Evolutionary conservation across 805 yeast genomes (phyloP).

Genomic region (Priceomyces castillae): DNA sequence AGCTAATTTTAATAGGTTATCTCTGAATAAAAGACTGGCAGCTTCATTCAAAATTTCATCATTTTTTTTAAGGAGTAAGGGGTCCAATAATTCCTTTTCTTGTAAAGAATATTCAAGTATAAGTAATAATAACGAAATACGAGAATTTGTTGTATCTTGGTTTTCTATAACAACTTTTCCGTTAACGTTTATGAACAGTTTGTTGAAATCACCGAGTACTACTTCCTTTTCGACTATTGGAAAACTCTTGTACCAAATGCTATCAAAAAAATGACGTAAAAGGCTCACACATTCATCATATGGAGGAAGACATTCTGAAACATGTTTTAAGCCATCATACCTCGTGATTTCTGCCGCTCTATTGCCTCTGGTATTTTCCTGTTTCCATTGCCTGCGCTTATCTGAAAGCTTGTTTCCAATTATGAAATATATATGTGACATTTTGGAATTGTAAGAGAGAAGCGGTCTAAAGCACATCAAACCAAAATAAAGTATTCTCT

Average conservation of each 20-base stretch:
- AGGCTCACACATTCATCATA: background rate
- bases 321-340: background rate
- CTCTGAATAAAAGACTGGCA: constrained; percentile 1
- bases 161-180: background rate
- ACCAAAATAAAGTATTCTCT: constrained; percentile 1
- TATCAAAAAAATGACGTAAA: constrained; percentile 1
- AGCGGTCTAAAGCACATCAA: constrained; percentile 1
- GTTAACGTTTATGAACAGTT: background rate
- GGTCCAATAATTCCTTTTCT: background rate
- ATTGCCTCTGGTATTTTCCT: background rate
- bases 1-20: background rate
- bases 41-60: constrained; percentile 1
- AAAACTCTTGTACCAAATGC: constrained; percentile 2
- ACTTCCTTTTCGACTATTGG: constrained; percentile 1
- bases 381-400: constrained; percentile 1
- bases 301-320: constrained; percentile 2
- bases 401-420: background rate
- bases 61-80: background rate
- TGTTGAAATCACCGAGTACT: background rate
- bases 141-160: background rate
- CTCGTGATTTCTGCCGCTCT: background rate
- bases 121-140: constrained; percentile 2
- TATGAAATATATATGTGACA: background rate
- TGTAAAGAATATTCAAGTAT: constrained; percentile 2
- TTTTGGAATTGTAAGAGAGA: background rate